phyloP scores from a whole-genome alignment of 768 basidiomycete species.

The Pleurotus tuoliensis region DNA sequence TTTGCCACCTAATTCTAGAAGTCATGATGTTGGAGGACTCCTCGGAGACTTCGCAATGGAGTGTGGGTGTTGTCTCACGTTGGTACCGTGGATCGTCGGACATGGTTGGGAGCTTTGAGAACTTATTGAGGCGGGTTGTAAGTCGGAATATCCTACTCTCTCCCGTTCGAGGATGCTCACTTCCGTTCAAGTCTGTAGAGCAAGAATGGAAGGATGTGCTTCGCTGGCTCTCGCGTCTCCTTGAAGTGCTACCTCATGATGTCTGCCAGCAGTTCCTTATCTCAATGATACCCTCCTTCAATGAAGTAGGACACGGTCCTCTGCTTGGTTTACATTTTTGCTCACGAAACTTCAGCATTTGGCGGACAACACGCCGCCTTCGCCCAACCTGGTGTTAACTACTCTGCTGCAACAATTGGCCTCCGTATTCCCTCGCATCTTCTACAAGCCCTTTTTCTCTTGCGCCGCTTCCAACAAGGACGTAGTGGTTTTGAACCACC shows the following conservation, averaged over 20 bases:
- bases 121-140: conserved; percentile 37
- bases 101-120: conserved; percentile 42
- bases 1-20: conserved; percentile 42
- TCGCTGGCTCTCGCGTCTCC: conserved; percentile 36
- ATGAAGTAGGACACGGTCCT: conserved; percentile 37
- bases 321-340: neutral
- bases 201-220: conserved; percentile 39
- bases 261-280: conserved; percentile 36
- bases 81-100: conserved; percentile 36
- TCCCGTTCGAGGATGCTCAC: neutral
- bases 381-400: conserved; percentile 43
- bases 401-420: conserved; percentile 50
- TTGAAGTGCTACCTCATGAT: conserved; percentile 44
- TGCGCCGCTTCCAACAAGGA: conserved; percentile 67
- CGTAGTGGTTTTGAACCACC: conserved; percentile 52
- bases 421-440: conserved; percentile 50
- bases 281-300: conserved; percentile 40
- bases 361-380: conserved; percentile 44
- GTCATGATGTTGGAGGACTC: conserved; percentile 25
- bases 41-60: conserved; percentile 26
- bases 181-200: neutral
- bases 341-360: conserved; percentile 39
- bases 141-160: conserved; percentile 13
- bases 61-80: conserved; percentile 22
- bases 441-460: conserved; percentile 69